These are phyloP conservation scores for Blastobotrys aristatus DNA, from an alignment of 1,139 yeast species.

Conservation along the genomic window DNA sequence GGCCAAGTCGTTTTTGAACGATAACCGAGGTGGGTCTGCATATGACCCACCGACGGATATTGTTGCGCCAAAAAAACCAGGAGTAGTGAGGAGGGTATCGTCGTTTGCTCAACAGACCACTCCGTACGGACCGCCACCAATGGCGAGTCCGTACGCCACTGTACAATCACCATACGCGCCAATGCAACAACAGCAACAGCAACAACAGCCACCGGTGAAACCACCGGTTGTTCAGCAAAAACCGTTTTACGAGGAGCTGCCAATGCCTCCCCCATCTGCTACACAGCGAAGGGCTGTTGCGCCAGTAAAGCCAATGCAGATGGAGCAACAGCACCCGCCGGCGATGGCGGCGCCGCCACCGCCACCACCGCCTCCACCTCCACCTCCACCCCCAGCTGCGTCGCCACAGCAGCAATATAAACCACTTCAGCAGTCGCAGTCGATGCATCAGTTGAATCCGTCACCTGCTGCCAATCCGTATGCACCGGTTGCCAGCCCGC, in stretches of 20 bases:
- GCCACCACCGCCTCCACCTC: neutral
- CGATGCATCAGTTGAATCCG: conserved; percentile 2
- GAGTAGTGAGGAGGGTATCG: conserved; percentile 11
- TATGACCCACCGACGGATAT: conserved; percentile 73
- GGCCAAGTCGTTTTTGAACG: conserved; percentile 17
- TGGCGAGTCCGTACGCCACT: conserved; percentile 6
- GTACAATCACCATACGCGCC: conserved; percentile 14
- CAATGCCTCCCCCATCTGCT: conserved; percentile 17
- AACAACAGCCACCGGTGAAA: neutral
- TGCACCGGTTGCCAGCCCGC: conserved; percentile 1
- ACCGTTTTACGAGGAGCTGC: conserved; percentile 55
- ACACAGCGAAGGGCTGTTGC: neutral
- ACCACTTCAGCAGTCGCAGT: conserved; percentile 6
- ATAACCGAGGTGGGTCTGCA: conserved; percentile 22
- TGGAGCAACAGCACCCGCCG: neutral
- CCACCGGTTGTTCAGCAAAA: conserved; percentile 27
- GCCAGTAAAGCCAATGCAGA: neutral
- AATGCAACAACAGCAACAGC: neutral
- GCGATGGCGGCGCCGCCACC: neutral
- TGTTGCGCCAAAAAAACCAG: conserved; percentile 38
- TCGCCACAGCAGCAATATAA: conserved; percentile 8
- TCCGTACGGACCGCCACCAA: conserved; percentile 15
- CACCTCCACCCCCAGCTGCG: neutral
- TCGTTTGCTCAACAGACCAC: conserved; percentile 17
- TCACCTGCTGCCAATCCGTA: conserved; percentile 3